Evolutionary conservation across 2,329 filamentous ascomycete genomes (phyloP), one percentile per base, ranked within the genome.

Genomic region (Dothistroma pini): DNA sequence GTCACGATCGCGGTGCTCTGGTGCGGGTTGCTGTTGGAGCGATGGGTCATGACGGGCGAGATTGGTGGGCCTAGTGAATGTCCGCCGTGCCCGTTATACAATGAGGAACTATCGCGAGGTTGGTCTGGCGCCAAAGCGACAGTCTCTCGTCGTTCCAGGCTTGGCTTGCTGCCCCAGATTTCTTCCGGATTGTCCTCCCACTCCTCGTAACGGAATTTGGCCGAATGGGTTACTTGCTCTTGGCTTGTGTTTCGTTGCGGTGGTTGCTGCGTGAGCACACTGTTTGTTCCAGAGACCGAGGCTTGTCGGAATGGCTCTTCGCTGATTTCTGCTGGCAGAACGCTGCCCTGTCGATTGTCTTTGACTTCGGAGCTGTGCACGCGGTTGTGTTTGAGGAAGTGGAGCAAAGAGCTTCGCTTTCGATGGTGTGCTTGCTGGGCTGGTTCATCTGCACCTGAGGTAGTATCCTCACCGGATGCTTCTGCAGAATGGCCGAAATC

Each of bases 181-280:
- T 68, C 64, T 11, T 62, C 62, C 4, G 69, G 68, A 44, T 71
- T 65, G 57, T 72, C 70, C 47, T 71, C 68, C 65, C 67, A 67
- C 51, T 67, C 63, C 52, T 66, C 66, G 50, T 71, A 68, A 14
- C 59, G 62, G 51, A 63, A 68, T 16, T 61, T 35, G 52, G 54
- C 34, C 19, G 57, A 51, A 11, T 50, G 54, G 32, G 16, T 51
- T 16, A 38, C 7, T 32, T 44, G 56, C 41, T 58, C 44, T 38
- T 59, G 41, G 29, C 59, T 62, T 16, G 58, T 48, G 47, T 61
- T 58, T 22, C 56, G 57, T 7, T 53, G 21, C 19, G 66, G 57
- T 12, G 63, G 60, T 22, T 64, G 59, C 19, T 60, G 54, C 31
- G 60, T 61, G 16, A 61, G 64, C 6, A 47, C 54, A 41, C 47